Conservation (phyloP, 345 rosid species). For the Eucalyptus regnans region DNA sequence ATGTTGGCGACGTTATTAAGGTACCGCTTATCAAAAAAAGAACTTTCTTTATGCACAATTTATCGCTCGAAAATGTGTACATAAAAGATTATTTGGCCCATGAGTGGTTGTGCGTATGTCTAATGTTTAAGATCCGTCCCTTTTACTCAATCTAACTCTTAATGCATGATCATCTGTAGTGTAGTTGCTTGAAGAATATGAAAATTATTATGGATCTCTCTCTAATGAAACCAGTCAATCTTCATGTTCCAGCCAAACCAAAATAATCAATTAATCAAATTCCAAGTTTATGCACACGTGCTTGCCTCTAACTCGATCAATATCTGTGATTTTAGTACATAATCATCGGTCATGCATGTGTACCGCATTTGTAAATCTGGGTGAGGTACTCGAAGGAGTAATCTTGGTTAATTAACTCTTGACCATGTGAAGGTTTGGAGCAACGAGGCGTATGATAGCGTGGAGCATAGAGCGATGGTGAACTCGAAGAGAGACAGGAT, state of each 20-base stretch:
- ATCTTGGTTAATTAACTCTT: neutral
- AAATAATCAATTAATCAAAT: no score
- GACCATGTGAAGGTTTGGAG: conserved; percentile 47
- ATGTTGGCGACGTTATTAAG: conserved; percentile 19
- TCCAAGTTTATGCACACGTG: neutral
- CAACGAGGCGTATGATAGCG: conserved; percentile 64
- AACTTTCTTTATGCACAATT: neutral
- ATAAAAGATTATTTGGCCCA: neutral
- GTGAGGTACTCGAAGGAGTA: neutral
- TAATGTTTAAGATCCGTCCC: neutral
- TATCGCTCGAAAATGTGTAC: neutral
- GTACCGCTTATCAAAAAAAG: neutral
- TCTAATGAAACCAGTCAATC: neutral
- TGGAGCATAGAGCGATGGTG: conserved; percentile 68
- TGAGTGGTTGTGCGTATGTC: neutral
- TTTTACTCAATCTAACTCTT: neutral
- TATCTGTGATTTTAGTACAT: neutral
- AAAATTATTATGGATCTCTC: neutral
- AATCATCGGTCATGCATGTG: neutral
- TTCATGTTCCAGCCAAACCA: neutral
- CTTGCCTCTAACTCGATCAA: neutral
- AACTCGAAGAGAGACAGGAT: conserved; percentile 50
- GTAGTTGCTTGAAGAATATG: neutral
- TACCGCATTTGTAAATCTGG: neutral
- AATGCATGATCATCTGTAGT: neutral